Percentiles rank a stretch among this genome's conserved stretches.
These are phyloP conservation scores for Chamaecyparis obtusa DNA, from an alignment of 75 land plant genomes.

Conservation along the genomic window DNA sequence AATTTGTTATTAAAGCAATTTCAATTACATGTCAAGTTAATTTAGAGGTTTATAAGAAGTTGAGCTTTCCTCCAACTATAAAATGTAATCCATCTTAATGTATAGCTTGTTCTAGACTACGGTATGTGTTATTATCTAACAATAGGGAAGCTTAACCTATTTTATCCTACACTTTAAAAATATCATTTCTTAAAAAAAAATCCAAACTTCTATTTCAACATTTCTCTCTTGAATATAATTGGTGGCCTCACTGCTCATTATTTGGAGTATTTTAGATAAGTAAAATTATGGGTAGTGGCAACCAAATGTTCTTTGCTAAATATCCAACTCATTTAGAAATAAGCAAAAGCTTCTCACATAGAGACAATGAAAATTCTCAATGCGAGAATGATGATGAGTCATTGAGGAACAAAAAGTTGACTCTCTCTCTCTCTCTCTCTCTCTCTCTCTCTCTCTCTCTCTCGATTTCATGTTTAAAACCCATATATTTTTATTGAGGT, in stretches of 20 bases:
- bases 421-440: not conserved
- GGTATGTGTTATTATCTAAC: too few species aligned
- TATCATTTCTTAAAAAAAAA: too few species aligned
- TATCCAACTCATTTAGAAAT: not conserved
- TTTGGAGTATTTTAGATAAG: not conserved
- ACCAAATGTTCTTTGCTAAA: not conserved
- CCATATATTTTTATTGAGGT: not conserved
- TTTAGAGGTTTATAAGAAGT: too few species aligned
- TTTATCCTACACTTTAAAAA: too few species aligned
- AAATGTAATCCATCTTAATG: too few species aligned
- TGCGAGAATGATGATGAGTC: not conserved
- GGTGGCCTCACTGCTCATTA: not conserved
- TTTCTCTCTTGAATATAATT: too few species aligned
- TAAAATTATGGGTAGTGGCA: not conserved
- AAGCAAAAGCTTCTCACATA: not conserved
- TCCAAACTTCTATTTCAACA: too few species aligned
- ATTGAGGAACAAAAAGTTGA: not conserved
- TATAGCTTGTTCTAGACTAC: too few species aligned
- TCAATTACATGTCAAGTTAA: too few species aligned
- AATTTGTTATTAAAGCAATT: too few species aligned
- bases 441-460: not conserved
- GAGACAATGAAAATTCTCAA: not conserved
- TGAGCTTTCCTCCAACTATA: too few species aligned
- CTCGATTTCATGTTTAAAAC: not conserved
- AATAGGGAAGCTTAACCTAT: too few species aligned